Base-by-base conservation (phyloP, 139 green algal genomes). In the Chlamydomonas asymmetrica region DNA sequence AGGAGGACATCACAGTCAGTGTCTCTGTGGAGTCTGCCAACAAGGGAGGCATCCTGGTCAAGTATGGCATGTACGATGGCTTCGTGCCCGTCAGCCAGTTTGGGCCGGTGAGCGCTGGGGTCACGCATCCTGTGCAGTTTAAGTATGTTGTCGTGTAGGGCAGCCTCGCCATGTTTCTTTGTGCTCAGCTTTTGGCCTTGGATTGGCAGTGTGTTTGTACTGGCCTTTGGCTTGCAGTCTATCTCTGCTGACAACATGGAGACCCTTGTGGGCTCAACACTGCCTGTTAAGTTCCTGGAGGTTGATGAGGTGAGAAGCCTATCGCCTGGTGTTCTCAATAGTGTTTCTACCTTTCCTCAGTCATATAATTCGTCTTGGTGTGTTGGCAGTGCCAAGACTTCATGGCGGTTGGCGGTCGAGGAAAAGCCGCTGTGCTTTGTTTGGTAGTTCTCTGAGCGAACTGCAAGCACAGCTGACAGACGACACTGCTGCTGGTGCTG, bases 211-310 rank as follows among this genome's bases (percentile, higher is more conserved):
- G n/a, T n/a, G n/a, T n/a, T n/a, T n/a, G n/a, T 54, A 35, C 2
- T 39, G 22, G 38, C 2, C 9, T 7, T 27, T 74, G 49, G 4
- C 50, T 4, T 63, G 74, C 81, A 90, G 85, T 34, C 52, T 43
- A 80, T 90, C 62, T 85, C 66, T 37, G 41, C 76, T 8, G 86
- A 83, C n/a, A 90, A 73, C 70, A 88, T 93, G 78, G 91, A 97
- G 57, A 79, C 81, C n/a, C 79, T 95, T 48, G 67, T 98, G 7
- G 95, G 91, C 71, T 75, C 82, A 34, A 78, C 88, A 29, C 78
- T 99, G 45, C 85, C 84, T 20, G 85, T 97, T 45, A 98, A 98
- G 88, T 92, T 99, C 75, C 75, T 98, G 52, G 96, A 99, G 84
- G 88, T 97, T n/a, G 93, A 98, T 38, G 90, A 98, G 81, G 87